Base-by-base conservation (phyloP, 345 rosid genomes). In the Salix brachista region DNA sequence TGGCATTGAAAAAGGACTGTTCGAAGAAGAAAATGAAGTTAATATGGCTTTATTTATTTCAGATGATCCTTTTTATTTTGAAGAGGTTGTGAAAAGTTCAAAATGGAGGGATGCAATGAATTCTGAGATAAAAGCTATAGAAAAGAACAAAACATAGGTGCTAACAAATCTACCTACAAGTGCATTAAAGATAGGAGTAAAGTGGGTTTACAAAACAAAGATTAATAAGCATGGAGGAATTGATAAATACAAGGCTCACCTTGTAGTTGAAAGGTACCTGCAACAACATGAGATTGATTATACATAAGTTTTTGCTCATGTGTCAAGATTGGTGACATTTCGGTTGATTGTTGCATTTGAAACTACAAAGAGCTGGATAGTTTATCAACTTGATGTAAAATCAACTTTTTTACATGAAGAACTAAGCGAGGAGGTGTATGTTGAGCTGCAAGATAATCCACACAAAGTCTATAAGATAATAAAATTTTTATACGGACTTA, bases 361-460 rank as follows among this genome's bases (percentile, higher is more conserved):
- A 12, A 18, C 67, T 52, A 21, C 16, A 17, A 41, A 4, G 21
- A 67, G 46, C 32, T 34, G 26, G 46, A 3, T 5, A 8, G 48
- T 72, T 4, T 72, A 54, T 72, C 28, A 72, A 17, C 65, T 72
- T 19, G 75, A 72, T 10, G 30, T 54, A 19, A 72, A 18, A 23
- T 34, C 9, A 18, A 9, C 25, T 25, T 54, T 54, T 32, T 8
- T 72, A 16, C 5, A 58, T 56, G 66, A 18, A 3, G 65, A n/a
- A 39, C 42, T 39, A 39, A 1, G 42, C 2, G 41, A 39, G 2
- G 41, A 39, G 41, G 41, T 39, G 11, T 19, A 34, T 9, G 26
- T 28, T 8, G 17, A n/a, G 11, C 1, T 5, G 30, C 6, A 14
- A 17, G 28, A 41, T 5, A 9, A 65, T 16, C 9, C 14, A 65